A percentile compares a stretch with the other conserved stretches of the same genome.
phyloP scores from a whole-genome alignment of 202 grass and related monocot species.

The Carex sylvatica region DNA sequence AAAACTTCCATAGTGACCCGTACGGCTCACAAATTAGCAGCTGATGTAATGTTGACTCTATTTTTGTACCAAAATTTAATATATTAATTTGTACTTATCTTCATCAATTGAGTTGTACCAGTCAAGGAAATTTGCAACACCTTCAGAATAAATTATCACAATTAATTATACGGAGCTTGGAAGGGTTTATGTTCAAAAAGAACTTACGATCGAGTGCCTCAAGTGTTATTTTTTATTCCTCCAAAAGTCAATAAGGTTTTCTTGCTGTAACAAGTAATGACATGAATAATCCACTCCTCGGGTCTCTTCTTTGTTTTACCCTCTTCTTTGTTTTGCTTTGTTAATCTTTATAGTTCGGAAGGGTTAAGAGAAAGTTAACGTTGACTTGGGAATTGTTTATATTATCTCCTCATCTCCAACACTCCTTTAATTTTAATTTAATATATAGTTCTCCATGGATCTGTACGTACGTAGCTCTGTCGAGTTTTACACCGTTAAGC shows the following conservation, averaged over 20 bases:
- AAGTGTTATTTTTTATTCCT: neutral
- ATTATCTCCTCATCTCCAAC: neutral
- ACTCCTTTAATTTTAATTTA: neutral
- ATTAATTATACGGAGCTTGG: neutral
- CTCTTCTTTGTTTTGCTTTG: neutral
- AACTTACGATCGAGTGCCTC: neutral
- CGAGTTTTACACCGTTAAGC: neutral
- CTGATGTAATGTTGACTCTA: neutral
- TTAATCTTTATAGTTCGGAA: conserved; percentile 6
- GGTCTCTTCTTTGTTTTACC: neutral
- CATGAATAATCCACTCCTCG: neutral
- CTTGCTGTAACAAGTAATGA: conserved; percentile 12
- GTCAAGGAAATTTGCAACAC: neutral
- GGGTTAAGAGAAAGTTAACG: neutral
- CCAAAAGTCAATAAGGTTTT: conserved; percentile 19
- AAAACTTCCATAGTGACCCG: neutral
- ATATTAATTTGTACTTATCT: neutral
- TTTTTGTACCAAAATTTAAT: neutral
- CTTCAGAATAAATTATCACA: neutral
- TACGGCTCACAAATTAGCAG: neutral
- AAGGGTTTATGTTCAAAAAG: neutral
- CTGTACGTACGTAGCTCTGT: neutral
- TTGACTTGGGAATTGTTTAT: conserved; percentile 15
- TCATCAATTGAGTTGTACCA: neutral
- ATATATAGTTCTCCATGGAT: neutral